Conservation (phyloP, 2,329 filamentous ascomycete genomes). For the Fusarium oxysporum region DNA sequence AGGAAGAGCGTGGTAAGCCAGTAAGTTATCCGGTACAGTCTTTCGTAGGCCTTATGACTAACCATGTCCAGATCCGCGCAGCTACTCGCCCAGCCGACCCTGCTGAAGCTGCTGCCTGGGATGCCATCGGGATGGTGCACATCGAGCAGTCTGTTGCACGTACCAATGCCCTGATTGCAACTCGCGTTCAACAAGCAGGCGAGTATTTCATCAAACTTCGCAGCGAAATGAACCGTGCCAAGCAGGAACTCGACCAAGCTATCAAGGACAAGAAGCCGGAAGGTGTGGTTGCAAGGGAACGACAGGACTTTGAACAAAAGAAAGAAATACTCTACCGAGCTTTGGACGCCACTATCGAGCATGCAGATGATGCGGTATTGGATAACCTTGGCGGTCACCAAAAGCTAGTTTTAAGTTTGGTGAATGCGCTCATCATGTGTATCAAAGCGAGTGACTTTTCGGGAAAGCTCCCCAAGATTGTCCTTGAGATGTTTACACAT, state of each 20-base stretch:
- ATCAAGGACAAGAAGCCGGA: slow-evolving; percentile 56
- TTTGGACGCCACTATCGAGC: slow-evolving; percentile 64
- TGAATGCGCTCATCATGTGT: slow-evolving; percentile 65
- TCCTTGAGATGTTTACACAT: slow-evolving; percentile 70
- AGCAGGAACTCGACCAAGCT: slow-evolving; percentile 58
- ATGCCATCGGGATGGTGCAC: slow-evolving; percentile 62
- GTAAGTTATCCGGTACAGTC: slow-evolving; percentile 43
- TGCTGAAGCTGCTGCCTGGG: slow-evolving; percentile 64
- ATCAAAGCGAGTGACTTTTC: slow-evolving; percentile 65
- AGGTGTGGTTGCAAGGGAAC: slow-evolving; percentile 52
- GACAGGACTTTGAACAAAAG: slow-evolving; percentile 56
- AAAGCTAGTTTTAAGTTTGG: slow-evolving; percentile 66
- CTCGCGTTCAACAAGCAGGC: slow-evolving; percentile 63
- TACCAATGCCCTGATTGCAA: slow-evolving; percentile 56
- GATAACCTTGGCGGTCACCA: slow-evolving; percentile 69
- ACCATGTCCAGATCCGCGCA: slow-evolving; percentile 51
- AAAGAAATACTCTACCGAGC: slow-evolving; percentile 63
- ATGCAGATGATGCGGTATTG: slow-evolving; percentile 66
- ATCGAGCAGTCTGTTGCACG: slow-evolving; percentile 56
- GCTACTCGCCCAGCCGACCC: slow-evolving; percentile 58
- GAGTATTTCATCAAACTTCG: slow-evolving; percentile 62
- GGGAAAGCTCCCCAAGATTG: slow-evolving; percentile 64
- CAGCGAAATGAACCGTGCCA: slow-evolving; percentile 60
- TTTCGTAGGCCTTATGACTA: background rate
- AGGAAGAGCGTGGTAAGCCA: slow-evolving; percentile 55